These are phyloP conservation scores for Heritiera fomes DNA, from an alignment of 345 rosid species.

Conservation along the genomic window DNA sequence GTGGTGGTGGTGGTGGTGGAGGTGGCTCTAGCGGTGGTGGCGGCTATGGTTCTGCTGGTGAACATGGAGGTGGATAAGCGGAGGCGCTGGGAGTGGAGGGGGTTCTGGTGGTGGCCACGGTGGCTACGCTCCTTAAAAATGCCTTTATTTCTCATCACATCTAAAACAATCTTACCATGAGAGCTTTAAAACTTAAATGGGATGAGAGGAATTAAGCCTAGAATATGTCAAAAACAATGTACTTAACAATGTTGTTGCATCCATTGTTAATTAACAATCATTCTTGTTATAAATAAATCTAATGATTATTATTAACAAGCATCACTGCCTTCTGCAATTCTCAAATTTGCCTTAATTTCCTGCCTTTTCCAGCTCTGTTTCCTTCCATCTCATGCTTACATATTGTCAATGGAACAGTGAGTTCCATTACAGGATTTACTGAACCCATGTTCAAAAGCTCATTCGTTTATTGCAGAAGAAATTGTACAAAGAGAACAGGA, in stretches of 20 bases:
- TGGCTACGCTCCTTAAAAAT: slow-evolving; percentile 9
- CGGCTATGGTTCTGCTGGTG: slow-evolving; percentile 23
- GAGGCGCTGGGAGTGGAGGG: slow-evolving; percentile 10
- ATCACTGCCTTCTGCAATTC: too few relatives aligned
- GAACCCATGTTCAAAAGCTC: background rate
- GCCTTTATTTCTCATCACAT: background rate
- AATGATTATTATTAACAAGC: too few relatives aligned
- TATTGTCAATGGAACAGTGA: background rate
- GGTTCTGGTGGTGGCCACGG: background rate
- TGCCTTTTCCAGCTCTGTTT: too few relatives aligned
- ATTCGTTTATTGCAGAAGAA: background rate
- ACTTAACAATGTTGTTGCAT: background rate
- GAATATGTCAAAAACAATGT: too few relatives aligned
- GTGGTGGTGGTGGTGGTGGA: background rate
- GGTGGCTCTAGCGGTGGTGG: slow-evolving; percentile 12
- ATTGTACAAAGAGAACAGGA: background rate
- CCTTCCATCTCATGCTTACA: background rate
- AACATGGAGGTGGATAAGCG: slow-evolving; percentile 7
- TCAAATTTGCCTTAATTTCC: too few relatives aligned
- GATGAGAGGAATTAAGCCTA: background rate
- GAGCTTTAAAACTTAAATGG: background rate
- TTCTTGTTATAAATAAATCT: background rate
- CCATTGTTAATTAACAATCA: background rate
- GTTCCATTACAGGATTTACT: background rate
- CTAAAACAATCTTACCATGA: background rate